Percentiles rank a stretch among this genome's conserved stretches.
Evolutionary conservation across 148 eudicot species (phyloP).

Genomic region (Cornus suecica): DNA sequence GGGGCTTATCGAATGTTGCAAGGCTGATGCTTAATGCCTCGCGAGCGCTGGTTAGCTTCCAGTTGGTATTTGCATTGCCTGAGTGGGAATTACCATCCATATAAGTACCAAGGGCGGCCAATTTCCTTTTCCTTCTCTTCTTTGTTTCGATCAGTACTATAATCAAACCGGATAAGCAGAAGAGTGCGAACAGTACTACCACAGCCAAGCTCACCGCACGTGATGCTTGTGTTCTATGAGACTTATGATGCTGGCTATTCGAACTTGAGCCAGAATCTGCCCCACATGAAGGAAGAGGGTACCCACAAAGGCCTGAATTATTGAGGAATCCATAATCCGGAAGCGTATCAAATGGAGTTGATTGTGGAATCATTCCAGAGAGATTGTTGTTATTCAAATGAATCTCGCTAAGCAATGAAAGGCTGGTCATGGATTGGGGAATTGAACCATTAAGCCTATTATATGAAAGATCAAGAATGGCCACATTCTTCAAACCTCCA

Average conservation of each 20-base stretch:
- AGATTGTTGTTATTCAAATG: conserved; percentile 68
- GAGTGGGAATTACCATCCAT: conserved; percentile 65
- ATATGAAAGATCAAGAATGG: conserved; percentile 62
- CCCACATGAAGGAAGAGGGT: conserved; percentile 58
- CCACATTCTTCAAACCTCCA: conserved; percentile 52
- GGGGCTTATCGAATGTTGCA: conserved; percentile 75
- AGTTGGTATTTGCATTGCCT: conserved; percentile 40
- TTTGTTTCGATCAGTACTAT: conserved; percentile 52
- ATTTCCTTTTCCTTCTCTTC: conserved; percentile 65
- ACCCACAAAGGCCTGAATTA: conserved; percentile 83
- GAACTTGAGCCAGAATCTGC: conserved; percentile 9
- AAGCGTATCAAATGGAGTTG: conserved; percentile 68
- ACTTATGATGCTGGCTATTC: conserved; percentile 33
- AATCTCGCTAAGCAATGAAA: conserved; percentile 49
- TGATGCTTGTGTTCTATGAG: conserved; percentile 52
- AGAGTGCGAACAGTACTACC: conserved; percentile 69
- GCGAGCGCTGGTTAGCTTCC: conserved; percentile 61
- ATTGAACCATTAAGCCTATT: conserved; percentile 67
- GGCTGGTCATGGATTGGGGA: conserved; percentile 48
- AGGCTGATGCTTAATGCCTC: conserved; percentile 86
- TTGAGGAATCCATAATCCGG: conserved; percentile 53
- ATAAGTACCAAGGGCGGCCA: conserved; percentile 50
- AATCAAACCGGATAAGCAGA: conserved; percentile 68
- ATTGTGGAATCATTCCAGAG: conserved; percentile 66
- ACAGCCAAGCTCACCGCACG: conserved; percentile 75